Evolutionary conservation across 2,329 filamentous ascomycete genomes (phyloP), one percentile per base, ranked within the genome.

Genomic region (Cladosporium sp.): DNA sequence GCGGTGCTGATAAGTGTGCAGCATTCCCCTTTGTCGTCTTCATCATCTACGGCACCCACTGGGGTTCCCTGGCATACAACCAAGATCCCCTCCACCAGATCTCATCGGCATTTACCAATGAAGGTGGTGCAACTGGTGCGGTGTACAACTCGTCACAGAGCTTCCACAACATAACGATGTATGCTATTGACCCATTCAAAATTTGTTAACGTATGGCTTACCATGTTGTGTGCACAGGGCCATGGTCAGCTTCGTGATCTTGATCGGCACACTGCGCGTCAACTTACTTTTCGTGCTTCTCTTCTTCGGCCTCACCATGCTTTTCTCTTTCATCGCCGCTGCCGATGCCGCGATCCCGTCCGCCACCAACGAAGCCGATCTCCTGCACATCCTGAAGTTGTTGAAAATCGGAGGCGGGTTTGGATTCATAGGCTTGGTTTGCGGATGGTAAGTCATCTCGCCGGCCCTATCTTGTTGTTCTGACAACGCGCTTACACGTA

Each of bases 1-100:
- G 36, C 48, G 34, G 36, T 19, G n/a, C 37, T 57, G 35, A 57
- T 47, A 10, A 7, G 1, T 19, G 6, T 19, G 9, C 20, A 57
- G 55, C 66, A 10, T 68, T 68, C 45, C 65, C 66, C 0, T 64
- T 67, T 48, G 60, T 65, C 24, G 64, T 69, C 37, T 69, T 69
- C 51, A 54, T 68, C 56, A 63, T 64, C 55, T 69, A 63, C 57
- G 67, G 67, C 25, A 58, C 45, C 37, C 66, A 68, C 56, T 68
- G 66, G 66, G 52, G 60, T 36, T 59, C 56, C 28, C 58, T 68
- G 7, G 66, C 62, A 9, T 68, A 68, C 60, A 58, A 58, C 10
- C 57, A 64, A 37, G 66, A 68, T 36, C 64, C 66, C 3, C 57
- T 60, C n/a, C 59, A 64, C 51, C 54, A 62, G 34, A 60, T 62